phyloP scores from a whole-genome alignment of 2,329 filamentous ascomycete species.

The Fusarium veterinarium region DNA sequence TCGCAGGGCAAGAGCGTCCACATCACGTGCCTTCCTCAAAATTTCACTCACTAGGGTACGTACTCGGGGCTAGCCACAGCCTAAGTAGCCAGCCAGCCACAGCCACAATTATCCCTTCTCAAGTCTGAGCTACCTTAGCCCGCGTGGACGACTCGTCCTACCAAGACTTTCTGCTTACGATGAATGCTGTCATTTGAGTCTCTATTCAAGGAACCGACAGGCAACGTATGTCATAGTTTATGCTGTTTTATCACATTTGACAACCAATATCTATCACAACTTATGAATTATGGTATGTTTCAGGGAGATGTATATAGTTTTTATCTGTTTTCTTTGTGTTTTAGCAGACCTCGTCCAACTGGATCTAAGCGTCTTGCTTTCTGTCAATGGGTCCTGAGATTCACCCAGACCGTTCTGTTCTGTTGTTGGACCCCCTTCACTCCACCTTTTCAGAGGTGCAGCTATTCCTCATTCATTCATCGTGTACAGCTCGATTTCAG shows the following conservation, averaged over 20 bases:
- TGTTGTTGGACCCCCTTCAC: slow-evolving; percentile 16
- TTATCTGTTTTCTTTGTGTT: slow-evolving; percentile 10
- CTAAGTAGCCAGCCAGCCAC: not conserved
- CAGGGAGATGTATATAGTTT: not conserved
- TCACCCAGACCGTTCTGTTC: slow-evolving; percentile 7
- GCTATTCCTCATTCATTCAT: slow-evolving; percentile 29
- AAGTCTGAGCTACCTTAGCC: not conserved
- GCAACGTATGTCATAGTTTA: not conserved
- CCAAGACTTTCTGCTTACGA: slow-evolving; percentile 11
- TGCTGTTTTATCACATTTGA: not conserved
- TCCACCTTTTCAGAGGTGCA: slow-evolving; percentile 27
- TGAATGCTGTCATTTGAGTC: slow-evolving; percentile 6
- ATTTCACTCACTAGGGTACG: not conserved
- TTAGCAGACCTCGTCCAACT: slow-evolving; percentile 16
- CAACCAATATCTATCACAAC: not conserved
- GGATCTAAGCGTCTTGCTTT: slow-evolving; percentile 20
- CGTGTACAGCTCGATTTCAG: slow-evolving; percentile 26
- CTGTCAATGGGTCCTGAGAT: slow-evolving; percentile 10
- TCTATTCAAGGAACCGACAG: not conserved
- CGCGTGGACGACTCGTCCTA: not conserved
- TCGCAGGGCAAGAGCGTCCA: slow-evolving; percentile 24
- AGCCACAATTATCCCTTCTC: slow-evolving; percentile 5
- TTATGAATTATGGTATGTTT: slow-evolving; percentile 2
- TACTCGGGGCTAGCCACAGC: not conserved
- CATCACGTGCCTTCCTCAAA: slow-evolving; percentile 35